phyloP scores from a whole-genome alignment of 345 rosid species.

The Brassica cretica region DNA sequence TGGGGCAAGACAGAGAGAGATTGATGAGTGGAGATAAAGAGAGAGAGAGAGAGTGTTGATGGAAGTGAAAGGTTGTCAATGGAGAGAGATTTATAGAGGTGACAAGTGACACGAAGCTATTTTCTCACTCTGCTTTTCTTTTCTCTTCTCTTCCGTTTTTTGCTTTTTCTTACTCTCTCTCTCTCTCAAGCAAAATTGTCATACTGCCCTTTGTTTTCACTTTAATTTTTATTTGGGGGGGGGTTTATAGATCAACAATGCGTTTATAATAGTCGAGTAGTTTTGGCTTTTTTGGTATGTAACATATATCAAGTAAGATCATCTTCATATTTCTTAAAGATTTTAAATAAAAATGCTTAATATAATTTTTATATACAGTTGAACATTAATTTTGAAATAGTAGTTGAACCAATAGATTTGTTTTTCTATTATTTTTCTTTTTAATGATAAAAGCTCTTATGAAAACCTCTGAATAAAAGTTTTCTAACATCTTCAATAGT shows the following conservation, averaged over 20 bases:
- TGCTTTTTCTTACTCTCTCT: conserved; percentile 10
- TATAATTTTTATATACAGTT: background rate
- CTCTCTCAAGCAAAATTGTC: background rate
- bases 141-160: conserved; percentile 33
- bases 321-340: background rate
- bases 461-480: background rate
- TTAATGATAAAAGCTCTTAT: too few species aligned
- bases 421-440: background rate
- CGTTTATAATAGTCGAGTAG: background rate
- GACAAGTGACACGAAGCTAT: conserved; percentile 37
- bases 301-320: background rate
- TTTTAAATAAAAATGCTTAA: background rate
- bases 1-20: background rate
- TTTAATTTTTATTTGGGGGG: background rate
- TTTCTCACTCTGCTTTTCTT: conserved; percentile 28
- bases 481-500: background rate
- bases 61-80: conserved; percentile 34
- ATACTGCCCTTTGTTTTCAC: background rate
- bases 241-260: background rate
- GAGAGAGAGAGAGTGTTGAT: conserved; percentile 17
- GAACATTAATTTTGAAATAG: background rate
- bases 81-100: conserved; percentile 36
- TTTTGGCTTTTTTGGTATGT: background rate
- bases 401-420: background rate
- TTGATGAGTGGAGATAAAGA: background rate